Evolutionary conservation across 805 yeast genomes (phyloP), one percentile per base, ranked within the genome.

Genomic region (Zygotorulaspora danielsina): DNA sequence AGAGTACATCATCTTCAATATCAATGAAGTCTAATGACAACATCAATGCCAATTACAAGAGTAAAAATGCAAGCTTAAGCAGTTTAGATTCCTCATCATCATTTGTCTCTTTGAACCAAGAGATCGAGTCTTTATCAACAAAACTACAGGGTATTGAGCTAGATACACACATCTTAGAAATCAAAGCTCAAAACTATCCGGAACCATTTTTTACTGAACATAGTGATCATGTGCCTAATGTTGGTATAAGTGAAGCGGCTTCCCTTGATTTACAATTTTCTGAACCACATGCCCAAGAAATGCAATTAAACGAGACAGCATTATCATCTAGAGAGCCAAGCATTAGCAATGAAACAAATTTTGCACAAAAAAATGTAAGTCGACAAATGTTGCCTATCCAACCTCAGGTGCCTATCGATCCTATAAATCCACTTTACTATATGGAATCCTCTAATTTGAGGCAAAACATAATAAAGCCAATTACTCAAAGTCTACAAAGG

Each of bases 401-500:
- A n/a, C 29, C 37, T 6, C 42, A 27, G 6, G 20, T 38, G 29
- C 33, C 28, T 5, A 21, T 44, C 13, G 19, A 29, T 7, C 24
- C 24, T 17, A 19, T 39, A 6, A 34, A 34, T 11, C 40, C 46
- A 11, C 46, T 42, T 5, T 48, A 45, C 19, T 50, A 45, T 26
- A 44, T 48, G 41, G 53, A 53, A 41, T 45, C 52, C 11, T 46
- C 46, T 17, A 42, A 36, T 18, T 25, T 28, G 21, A 46, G 39
- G 8, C 46, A 34, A 4, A 34, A 35, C 30, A 41, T 51, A 40
- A 33, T 41, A 6, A 52, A 50, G 30, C 58, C 61, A 32, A 51
- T 60, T 10, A 49, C 61, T 10, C 61, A 57, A 34, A 50, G 59
- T 6, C 42, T 60, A 32, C 61, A 59, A 29, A 41, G 49, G 20